These are phyloP conservation scores for Vitis hybrid DNA, from an alignment of 177 flowering plant species.

Conservation along the genomic window DNA sequence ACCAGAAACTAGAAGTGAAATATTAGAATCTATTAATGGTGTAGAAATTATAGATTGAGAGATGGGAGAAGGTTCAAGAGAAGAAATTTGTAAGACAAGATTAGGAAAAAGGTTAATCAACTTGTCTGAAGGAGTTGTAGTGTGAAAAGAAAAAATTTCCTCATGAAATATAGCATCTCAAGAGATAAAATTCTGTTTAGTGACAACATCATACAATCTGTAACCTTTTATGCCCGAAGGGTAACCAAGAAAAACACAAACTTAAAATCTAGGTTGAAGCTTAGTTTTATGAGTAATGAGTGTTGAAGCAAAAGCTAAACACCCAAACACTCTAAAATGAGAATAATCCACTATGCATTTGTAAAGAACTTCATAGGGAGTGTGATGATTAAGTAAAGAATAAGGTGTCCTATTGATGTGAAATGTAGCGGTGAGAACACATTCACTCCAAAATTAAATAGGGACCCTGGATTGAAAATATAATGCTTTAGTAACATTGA, in stretches of 20 bases:
- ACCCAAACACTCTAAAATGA: not conserved
- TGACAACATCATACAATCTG: not conserved
- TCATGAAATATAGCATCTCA: no score
- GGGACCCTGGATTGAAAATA: not conserved
- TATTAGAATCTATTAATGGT: no score
- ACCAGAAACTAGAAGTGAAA: no score
- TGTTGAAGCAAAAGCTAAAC: not conserved
- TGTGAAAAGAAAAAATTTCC: no score
- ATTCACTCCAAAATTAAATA: not conserved
- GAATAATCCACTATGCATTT: not conserved
- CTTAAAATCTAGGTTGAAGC: not conserved
- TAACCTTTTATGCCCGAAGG: not conserved
- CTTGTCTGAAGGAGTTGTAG: no score
- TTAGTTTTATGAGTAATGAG: not conserved
- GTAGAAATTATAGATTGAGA: no score
- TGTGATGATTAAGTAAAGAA: not conserved
- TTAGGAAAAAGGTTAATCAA: no score
- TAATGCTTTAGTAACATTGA: not conserved
- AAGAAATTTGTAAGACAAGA: no score
- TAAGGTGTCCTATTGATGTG: not conserved
- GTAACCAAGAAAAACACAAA: conserved; percentile 5
- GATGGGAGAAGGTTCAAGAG: no score
- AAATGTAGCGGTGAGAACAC: not conserved
- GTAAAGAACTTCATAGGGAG: conserved; percentile 2
- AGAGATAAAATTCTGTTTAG: no score